A percentile compares a stretch with the other conserved stretches of the same genome.
Conservation (phyloP, 495 filamentous ascomycete genomes). For the Chaetomium fimeti region DNA sequence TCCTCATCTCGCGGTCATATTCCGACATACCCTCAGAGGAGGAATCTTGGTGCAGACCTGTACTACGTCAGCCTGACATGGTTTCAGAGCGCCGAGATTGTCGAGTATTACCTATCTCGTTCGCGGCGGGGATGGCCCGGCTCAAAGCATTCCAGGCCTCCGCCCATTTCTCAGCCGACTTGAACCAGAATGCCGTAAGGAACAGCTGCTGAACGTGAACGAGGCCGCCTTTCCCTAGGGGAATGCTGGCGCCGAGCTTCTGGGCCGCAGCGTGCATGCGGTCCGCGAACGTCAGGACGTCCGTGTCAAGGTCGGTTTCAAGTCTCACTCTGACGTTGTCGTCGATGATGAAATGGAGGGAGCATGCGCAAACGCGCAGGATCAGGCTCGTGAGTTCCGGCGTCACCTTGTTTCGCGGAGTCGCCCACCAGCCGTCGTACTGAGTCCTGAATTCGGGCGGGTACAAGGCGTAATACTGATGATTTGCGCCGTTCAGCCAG, state of each 20-base stretch:
- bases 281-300: slow-evolving; percentile 40
- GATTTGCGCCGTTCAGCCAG: slow-evolving; percentile 50
- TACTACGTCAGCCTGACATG: slow-evolving; percentile 15
- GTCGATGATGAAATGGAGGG: slow-evolving; percentile 46
- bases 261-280: slow-evolving; percentile 47
- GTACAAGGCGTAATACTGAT: slow-evolving; percentile 52
- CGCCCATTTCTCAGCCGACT: slow-evolving; percentile 52
- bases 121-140: slow-evolving; percentile 49
- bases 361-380: slow-evolving; percentile 53
- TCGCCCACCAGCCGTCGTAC: slow-evolving; percentile 52
- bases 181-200: slow-evolving; percentile 52
- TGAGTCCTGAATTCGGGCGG: slow-evolving; percentile 48
- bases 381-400: slow-evolving; percentile 53
- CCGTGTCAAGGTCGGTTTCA: slow-evolving; percentile 47
- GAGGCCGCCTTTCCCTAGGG: slow-evolving; percentile 48
- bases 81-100: neutral
- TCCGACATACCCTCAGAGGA: slow-evolving; percentile 42
- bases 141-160: slow-evolving; percentile 54
- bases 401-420: slow-evolving; percentile 35
- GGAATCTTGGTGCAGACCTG: slow-evolving; percentile 50
- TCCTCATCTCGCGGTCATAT: slow-evolving; percentile 46
- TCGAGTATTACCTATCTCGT: slow-evolving; percentile 47
- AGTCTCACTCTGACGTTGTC: slow-evolving; percentile 41
- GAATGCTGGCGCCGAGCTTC: slow-evolving; percentile 46
- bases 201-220: slow-evolving; percentile 54